These are phyloP conservation scores for Mucor circinelloides DNA, from an alignment of 371 early-diverging fungal genomes.

Conservation along the genomic window DNA sequence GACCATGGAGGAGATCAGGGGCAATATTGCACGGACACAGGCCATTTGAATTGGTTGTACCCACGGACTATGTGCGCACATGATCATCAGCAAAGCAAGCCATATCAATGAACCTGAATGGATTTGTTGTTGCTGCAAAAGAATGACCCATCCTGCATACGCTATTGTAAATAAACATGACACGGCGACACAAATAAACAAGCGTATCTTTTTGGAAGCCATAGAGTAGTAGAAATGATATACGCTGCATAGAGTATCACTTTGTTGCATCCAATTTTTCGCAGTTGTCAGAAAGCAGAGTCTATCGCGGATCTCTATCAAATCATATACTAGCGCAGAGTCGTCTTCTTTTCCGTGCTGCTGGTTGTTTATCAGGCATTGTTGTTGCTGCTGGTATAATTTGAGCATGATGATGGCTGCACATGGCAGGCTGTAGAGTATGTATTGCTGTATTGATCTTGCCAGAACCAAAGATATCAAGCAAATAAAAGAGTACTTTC, in stretches of 20 bases:
- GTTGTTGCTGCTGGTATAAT: neutral
- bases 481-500: neutral
- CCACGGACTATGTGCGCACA: conserved; percentile 10
- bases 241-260: conserved; percentile 5
- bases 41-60: neutral
- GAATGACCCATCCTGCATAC: conserved; percentile 6
- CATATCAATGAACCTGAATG: neutral
- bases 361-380: neutral
- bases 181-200: neutral
- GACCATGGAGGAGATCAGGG: neutral
- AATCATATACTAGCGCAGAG: neutral
- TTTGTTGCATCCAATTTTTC: conserved; percentile 1
- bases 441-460: neutral
- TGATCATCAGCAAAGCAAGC: neutral
- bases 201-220: neutral
- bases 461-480: neutral
- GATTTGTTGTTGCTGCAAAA: conserved; percentile 1
- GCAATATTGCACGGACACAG: neutral
- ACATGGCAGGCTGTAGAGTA: neutral
- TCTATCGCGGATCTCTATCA: conserved; percentile 1
- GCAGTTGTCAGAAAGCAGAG: neutral
- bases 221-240: conserved; percentile 1
- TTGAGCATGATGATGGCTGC: neutral
- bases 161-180: neutral
- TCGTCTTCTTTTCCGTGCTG: neutral